These are phyloP conservation scores for Podospora conica DNA, from an alignment of 495 filamentous ascomycete species.

Conservation along the genomic window DNA sequence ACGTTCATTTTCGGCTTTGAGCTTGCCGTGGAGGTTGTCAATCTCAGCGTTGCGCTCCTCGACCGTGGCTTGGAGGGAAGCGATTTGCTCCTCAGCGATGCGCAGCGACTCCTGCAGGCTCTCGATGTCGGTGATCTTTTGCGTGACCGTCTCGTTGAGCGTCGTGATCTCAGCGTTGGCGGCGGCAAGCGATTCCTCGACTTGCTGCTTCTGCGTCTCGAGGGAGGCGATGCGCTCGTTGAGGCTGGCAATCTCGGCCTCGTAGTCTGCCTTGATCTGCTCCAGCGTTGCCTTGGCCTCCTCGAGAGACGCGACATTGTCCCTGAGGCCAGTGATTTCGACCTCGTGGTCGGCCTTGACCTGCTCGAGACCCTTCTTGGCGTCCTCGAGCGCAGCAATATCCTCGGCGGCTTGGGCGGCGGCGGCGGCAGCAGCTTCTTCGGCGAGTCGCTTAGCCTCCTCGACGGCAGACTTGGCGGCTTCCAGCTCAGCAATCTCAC, in stretches of 20 bases:
- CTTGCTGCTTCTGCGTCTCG: slow-evolving; percentile 21
- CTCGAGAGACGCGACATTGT: slow-evolving; percentile 11
- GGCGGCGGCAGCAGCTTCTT: slow-evolving; percentile 26
- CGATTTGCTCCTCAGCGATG: slow-evolving; percentile 25
- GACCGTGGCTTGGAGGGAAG: slow-evolving; percentile 24
- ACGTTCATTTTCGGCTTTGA: slow-evolving; percentile 20
- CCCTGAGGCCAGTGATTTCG: slow-evolving; percentile 11
- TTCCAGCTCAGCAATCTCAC: slow-evolving; percentile 14
- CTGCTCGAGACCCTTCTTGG: slow-evolving; percentile 19
- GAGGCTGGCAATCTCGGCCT: slow-evolving; percentile 23
- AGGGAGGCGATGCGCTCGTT: slow-evolving; percentile 19
- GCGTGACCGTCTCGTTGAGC: slow-evolving; percentile 17
- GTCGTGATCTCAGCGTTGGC: slow-evolving; percentile 23
- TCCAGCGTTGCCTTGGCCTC: slow-evolving; percentile 18
- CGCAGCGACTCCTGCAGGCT: slow-evolving; percentile 24
- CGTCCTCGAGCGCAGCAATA: slow-evolving; percentile 20
- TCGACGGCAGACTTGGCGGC: slow-evolving; percentile 23
- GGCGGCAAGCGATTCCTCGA: slow-evolving; percentile 24
- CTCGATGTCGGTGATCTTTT: slow-evolving; percentile 26
- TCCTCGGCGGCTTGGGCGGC: slow-evolving; percentile 21
- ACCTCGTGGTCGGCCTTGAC: slow-evolving; percentile 14
- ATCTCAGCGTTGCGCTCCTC: slow-evolving; percentile 27
- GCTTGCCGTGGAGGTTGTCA: slow-evolving; percentile 24
- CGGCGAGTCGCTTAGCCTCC: slow-evolving; percentile 20
- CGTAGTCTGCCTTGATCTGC: slow-evolving; percentile 21